Evolutionary conservation across 371 early-diverging fungal genomes (phyloP).

Genomic region (Choanephora cucurbitarum): DNA sequence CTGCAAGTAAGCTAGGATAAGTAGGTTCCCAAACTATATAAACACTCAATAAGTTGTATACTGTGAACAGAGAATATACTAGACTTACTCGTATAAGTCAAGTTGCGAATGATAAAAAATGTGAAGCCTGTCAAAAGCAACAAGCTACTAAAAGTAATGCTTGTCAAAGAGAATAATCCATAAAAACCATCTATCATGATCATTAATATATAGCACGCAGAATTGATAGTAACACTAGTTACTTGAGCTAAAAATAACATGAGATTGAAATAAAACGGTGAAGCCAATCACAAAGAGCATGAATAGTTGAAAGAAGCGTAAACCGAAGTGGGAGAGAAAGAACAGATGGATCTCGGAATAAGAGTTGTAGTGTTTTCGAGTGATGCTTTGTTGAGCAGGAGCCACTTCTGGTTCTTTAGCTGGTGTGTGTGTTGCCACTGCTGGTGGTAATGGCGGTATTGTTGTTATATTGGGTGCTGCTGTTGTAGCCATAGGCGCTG

Average conservation of each 20-base stretch:
- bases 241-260: too few species aligned
- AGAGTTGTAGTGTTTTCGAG: too few species aligned
- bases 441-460: not conserved
- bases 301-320: too few species aligned
- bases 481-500: too few species aligned
- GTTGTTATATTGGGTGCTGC: too few species aligned
- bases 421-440: not conserved
- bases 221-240: too few species aligned
- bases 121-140: not conserved
- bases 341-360: too few species aligned
- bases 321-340: too few species aligned
- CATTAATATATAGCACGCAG: too few species aligned
- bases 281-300: too few species aligned
- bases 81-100: not conserved
- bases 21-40: conserved; percentile 15
- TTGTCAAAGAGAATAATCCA: not conserved
- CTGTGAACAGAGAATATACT: not conserved
- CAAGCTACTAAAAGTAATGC: not conserved
- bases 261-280: too few species aligned
- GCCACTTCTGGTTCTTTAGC: conserved; percentile 1
- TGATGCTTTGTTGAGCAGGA: not conserved
- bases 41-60: too few species aligned
- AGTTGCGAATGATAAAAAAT: not conserved
- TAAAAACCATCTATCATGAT: not conserved
- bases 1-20: conserved; percentile 18